Base-by-base conservation (phyloP, 305 asterid species). In the Fraxinus floribunda region DNA sequence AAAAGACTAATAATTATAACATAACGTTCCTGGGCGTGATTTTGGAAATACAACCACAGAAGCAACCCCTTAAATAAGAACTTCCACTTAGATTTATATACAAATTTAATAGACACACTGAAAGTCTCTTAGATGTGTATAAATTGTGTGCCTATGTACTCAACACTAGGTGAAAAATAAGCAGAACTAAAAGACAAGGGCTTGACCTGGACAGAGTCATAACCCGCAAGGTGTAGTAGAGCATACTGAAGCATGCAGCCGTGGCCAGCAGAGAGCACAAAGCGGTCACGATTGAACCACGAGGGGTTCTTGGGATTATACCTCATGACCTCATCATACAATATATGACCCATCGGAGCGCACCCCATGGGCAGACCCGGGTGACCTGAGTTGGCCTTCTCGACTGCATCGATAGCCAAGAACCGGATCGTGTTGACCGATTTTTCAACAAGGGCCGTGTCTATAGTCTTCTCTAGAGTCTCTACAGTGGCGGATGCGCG, bases 231-330 rank as follows among this genome's bases (percentile, higher is more conserved):
- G 74, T 93, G 94, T 81, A 93, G 94, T 79, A 93, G 85, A n/a
- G 97, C 97, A 79, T 93, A 92, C 85, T 92, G 97, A 7, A 93
- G 92, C 97, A 93, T 93, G 88, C 97, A 92, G 30, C 30, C 30
- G 30, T 26, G 30, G 30, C 30, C 30, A 26, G 30, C 30, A 26
- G 30, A 26, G 1, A 26, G 30, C 30, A 26, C 30, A 26, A 26
- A 26, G 30, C 30, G 30, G 30, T 26, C 30, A 26, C 30, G 30
- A 26, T 26, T 26, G 30, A 26, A 26, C 30, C 30, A 26, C 30
- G 30, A 26, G 30, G 0, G 30, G 30, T 26, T 26, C 30, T 26
- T 26, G 30, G 30, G 30, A 26, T 26, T 26, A 26, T 26, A 26
- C 30, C 30, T 26, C 30, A 26, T 26, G 30, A 26, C 30, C 30